Conservation (phyloP, 768 basidiomycete genomes). For the Amanita pallidorosea region DNA sequence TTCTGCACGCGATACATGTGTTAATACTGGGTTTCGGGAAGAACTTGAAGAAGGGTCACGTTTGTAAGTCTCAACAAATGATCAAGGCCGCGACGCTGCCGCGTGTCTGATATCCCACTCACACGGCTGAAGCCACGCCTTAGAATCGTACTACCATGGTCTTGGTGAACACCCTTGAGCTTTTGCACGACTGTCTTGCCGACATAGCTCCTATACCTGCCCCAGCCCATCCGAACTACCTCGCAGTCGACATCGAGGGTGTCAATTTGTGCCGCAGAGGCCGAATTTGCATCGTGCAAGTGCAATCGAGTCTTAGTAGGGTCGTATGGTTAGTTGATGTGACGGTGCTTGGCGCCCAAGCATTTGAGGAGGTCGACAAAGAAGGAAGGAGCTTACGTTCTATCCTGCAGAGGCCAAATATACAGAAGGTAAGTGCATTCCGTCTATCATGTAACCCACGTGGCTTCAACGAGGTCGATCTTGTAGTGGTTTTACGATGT, state of each 20-base stretch:
- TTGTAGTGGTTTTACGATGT: conserved; percentile 23
- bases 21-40: no score
- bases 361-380: conserved; percentile 17
- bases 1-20: no score
- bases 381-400: conserved; percentile 13
- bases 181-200: conserved; percentile 6
- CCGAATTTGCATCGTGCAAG: conserved; percentile 19
- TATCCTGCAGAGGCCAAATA: conserved; percentile 12
- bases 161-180: conserved; percentile 5
- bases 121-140: not conserved
- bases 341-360: conserved; percentile 15
- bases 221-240: conserved; percentile 1
- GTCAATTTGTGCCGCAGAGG: conserved; percentile 21
- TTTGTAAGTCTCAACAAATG: not conserved
- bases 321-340: conserved; percentile 26
- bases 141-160: conserved; percentile 7
- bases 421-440: conserved; percentile 13
- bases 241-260: conserved; percentile 27
- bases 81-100: not conserved
- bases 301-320: conserved; percentile 14
- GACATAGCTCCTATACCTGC: conserved; percentile 4
- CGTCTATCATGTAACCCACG: conserved; percentile 4
- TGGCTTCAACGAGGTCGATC: not conserved
- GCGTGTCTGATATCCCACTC: not conserved
- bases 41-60: no score